Evolutionary conservation across 2,329 filamentous ascomycete genomes (phyloP).

Genomic region (Epicoccum sorghinum): DNA sequence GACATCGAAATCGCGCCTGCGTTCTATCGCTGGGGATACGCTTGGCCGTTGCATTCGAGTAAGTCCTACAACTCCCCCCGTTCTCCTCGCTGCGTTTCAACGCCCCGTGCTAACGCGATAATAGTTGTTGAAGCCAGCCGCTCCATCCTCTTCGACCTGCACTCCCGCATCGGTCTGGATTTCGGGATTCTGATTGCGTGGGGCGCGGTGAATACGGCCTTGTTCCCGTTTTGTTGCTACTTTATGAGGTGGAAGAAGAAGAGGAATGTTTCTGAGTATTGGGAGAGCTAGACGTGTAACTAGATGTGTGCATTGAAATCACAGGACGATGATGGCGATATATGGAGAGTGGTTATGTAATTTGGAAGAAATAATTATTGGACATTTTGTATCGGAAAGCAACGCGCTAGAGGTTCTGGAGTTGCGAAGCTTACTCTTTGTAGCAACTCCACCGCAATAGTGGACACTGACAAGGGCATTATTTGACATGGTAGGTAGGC

Average conservation of each 20-base stretch:
- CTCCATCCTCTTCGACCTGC: conserved; percentile 66
- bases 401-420: background rate
- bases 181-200: conserved; percentile 67
- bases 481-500: too few relatives aligned
- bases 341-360: background rate
- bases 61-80: background rate
- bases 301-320: background rate
- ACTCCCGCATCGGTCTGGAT: conserved; percentile 64
- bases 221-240: conserved; percentile 60
- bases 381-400: background rate
- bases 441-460: background rate
- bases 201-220: conserved; percentile 57
- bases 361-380: background rate
- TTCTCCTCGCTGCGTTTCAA: conserved; percentile 20
- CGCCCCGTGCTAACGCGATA: background rate
- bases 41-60: conserved; percentile 67
- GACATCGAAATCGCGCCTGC: conserved; percentile 62
- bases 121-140: conserved; percentile 64
- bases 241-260: conserved; percentile 43
- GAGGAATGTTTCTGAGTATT: conserved; percentile 21
- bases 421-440: background rate
- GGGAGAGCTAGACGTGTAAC: conserved; percentile 6
- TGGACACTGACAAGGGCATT: background rate
- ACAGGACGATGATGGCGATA: background rate
- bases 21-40: conserved; percentile 69